Percentiles rank a stretch among this genome's conserved stretches.
Evolutionary conservation across 176 grass and related monocot species (phyloP).

Genomic region (Oropetium thomaeum): DNA sequence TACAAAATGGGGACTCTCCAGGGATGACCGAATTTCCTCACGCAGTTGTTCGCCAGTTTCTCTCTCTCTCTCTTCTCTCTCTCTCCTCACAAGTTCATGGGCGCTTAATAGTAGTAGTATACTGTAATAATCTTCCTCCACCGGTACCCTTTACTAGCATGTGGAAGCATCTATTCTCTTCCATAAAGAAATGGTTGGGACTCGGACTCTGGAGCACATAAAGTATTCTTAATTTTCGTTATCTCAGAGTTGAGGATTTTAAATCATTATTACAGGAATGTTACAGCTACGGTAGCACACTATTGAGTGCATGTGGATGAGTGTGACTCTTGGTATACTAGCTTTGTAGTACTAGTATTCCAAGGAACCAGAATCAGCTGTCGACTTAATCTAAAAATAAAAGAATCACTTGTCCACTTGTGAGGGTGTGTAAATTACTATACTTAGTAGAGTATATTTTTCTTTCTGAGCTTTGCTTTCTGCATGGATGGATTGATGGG

Average conservation of each 20-base stretch:
- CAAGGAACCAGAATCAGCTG: too few relatives aligned
- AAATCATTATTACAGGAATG: neutral
- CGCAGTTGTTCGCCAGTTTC: conserved; percentile 1
- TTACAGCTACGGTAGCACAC: too few relatives aligned
- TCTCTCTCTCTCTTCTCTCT: neutral
- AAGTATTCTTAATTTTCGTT: neutral
- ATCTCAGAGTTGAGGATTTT: neutral
- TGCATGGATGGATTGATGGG: neutral
- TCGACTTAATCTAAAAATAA: too few relatives aligned
- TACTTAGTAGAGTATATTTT: too few relatives aligned
- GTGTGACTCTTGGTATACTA: too few relatives aligned
- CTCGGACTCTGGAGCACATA: conserved; percentile 17
- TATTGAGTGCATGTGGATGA: neutral
- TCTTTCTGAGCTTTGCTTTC: too few relatives aligned
- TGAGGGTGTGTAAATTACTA: too few relatives aligned
- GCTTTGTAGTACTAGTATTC: too few relatives aligned
- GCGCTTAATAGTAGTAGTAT: too few relatives aligned
- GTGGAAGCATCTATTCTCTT: conserved; percentile 44
- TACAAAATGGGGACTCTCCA: conserved; percentile 32
- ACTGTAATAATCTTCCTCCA: too few relatives aligned
- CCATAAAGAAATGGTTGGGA: neutral
- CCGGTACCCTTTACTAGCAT: neutral
- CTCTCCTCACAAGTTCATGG: too few relatives aligned
- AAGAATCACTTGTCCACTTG: too few relatives aligned
- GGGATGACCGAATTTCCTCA: neutral